Percentiles rank a stretch among this genome's conserved stretches.
Conservation (phyloP, 169 alveolate genomes). For the Eimeria acervulina region DNA sequence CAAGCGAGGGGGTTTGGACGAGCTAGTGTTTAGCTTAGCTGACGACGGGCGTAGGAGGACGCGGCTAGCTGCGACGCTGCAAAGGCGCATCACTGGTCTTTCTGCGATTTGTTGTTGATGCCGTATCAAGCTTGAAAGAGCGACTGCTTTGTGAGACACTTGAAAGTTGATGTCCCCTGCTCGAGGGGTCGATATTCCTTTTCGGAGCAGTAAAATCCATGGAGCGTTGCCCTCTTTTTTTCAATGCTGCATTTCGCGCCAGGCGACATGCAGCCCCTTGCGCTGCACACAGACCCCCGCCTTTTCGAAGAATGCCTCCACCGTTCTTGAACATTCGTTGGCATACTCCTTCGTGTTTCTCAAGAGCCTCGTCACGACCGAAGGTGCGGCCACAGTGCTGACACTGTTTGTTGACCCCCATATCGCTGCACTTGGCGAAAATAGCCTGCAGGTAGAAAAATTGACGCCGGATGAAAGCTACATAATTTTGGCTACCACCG, state of each 20-base stretch:
- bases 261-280: conserved; percentile 63
- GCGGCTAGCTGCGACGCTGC: background rate
- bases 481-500: background rate
- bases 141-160: conserved; percentile 4
- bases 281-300: conserved; percentile 71
- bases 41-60: background rate
- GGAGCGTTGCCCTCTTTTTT: background rate
- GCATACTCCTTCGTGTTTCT: conserved; percentile 80
- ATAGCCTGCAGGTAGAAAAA: conserved; percentile 55
- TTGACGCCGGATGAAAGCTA: background rate
- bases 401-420: conserved; percentile 64
- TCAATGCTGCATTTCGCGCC: background rate
- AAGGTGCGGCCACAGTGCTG: conserved; percentile 83
- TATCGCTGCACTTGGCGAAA: conserved; percentile 79
- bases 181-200: conserved; percentile 22
- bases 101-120: background rate
- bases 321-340: conserved; percentile 79
- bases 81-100: background rate
- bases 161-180: conserved; percentile 37
- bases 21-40: background rate
- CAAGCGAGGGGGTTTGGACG: background rate
- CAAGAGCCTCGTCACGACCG: conserved; percentile 80
- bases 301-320: conserved; percentile 56
- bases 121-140: background rate
- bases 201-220: conserved; percentile 1